Evolutionary conservation across 352 stramenopile genomes (phyloP).

Genomic region (Globisporangium ultimum): DNA sequence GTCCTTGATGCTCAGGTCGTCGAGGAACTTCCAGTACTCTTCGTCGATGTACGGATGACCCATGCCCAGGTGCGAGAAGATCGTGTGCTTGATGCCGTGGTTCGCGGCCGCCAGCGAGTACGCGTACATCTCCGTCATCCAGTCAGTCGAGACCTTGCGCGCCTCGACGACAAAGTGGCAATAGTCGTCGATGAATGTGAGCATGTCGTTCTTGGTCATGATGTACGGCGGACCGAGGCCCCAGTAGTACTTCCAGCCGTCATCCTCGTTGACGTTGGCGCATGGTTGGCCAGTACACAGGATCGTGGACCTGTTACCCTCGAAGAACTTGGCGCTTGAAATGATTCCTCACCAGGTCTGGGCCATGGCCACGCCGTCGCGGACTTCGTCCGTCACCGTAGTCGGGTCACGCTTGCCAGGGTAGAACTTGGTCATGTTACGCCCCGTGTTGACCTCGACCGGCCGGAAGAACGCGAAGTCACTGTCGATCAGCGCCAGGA

Average conservation of each 20-base stretch:
- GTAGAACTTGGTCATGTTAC: conserved; percentile 16
- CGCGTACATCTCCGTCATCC: conserved; percentile 33
- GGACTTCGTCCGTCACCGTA: conserved; percentile 13
- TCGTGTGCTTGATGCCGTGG: conserved; percentile 29
- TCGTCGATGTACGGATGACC: conserved; percentile 15
- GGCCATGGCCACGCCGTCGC: conserved; percentile 16
- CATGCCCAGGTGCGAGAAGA: conserved; percentile 19
- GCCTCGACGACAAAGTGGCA: conserved; percentile 17
- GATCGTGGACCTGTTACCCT: background rate
- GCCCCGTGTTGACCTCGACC: conserved; percentile 21
- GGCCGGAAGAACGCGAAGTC: conserved; percentile 3
- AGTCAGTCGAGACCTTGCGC: conserved; percentile 16
- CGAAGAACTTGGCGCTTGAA: conserved; percentile 19
- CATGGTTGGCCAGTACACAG: conserved; percentile 1
- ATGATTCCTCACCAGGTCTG: conserved; percentile 15
- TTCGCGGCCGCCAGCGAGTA: conserved; percentile 23
- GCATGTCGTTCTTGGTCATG: conserved; percentile 28
- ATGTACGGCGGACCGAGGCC: conserved; percentile 29
- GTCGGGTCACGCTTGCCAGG: conserved; percentile 13
- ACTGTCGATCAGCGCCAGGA: conserved; percentile 5
- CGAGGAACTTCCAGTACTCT: conserved; percentile 21
- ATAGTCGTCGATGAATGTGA: conserved; percentile 25
- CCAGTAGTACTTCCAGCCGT: conserved; percentile 22
- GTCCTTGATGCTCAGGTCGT: background rate
- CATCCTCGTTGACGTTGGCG: conserved; percentile 6